These are phyloP conservation scores for Fusarium sp. DNA, from an alignment of 2,329 filamentous ascomycete species.

Conservation along the genomic window DNA sequence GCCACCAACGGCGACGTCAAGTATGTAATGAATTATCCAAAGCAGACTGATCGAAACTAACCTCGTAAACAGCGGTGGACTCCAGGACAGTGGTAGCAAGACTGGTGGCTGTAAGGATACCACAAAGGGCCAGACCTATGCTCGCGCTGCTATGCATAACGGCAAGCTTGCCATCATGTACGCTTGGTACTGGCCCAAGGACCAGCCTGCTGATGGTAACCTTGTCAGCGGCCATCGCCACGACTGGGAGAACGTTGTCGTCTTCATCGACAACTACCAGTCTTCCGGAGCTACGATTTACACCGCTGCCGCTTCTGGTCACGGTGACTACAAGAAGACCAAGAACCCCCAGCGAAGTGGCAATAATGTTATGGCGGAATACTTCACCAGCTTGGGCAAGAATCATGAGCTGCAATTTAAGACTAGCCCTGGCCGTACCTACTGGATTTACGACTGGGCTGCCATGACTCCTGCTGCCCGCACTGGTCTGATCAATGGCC, in stretches of 20 bases:
- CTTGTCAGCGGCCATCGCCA: constrained; percentile 51
- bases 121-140: constrained; percentile 53
- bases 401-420: constrained; percentile 54
- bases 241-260: constrained; percentile 54
- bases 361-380: constrained; percentile 46
- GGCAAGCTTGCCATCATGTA: constrained; percentile 54
- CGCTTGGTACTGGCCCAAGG: constrained; percentile 60
- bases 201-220: constrained; percentile 50
- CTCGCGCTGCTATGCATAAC: constrained; percentile 45
- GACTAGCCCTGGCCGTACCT: constrained; percentile 49
- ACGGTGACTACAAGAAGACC: constrained; percentile 49
- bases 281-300: constrained; percentile 44
- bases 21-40: constrained; percentile 47
- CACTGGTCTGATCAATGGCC: constrained; percentile 49
- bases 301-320: constrained; percentile 51
- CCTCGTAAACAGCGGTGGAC: constrained; percentile 44
- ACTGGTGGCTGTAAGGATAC: constrained; percentile 47
- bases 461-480: constrained; percentile 49
- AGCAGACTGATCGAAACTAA: neutral
- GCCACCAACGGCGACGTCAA: constrained; percentile 65
- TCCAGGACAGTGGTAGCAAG: constrained; percentile 45
- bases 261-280: constrained; percentile 47
- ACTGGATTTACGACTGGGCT: constrained; percentile 57
- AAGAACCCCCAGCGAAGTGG: constrained; percentile 32
- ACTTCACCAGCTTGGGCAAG: constrained; percentile 44